Percentiles rank a stretch among this genome's conserved stretches.
These are phyloP conservation scores for Penicillium mononematosum DNA, from an alignment of 495 filamentous ascomycete genomes.

Conservation along the genomic window DNA sequence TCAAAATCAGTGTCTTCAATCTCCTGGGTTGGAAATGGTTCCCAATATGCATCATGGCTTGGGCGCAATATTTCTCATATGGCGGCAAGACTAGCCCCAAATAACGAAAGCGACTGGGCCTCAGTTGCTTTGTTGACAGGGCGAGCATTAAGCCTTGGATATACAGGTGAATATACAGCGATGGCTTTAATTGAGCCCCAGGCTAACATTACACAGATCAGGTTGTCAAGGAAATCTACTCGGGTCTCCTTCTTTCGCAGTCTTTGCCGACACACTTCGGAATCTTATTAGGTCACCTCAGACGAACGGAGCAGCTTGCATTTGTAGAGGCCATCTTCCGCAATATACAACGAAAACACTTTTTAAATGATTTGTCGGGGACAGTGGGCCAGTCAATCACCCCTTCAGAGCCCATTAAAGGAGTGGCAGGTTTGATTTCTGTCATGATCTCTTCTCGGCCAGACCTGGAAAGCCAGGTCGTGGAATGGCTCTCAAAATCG, in stretches of 20 bases:
- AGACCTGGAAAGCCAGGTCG: conserved; percentile 50
- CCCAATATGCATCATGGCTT: conserved; percentile 70
- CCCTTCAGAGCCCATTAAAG: conserved; percentile 26
- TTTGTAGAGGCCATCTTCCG: conserved; percentile 58
- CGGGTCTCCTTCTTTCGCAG: conserved; percentile 40
- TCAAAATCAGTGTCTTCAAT: conserved; percentile 23
- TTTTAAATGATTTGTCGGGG: conserved; percentile 29
- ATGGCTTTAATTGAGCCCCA: neutral
- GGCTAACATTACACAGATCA: conserved; percentile 48
- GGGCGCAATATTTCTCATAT: conserved; percentile 63
- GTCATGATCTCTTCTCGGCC: conserved; percentile 34
- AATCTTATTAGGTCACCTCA: conserved; percentile 48
- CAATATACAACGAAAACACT: conserved; percentile 55
- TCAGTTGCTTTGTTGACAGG: conserved; percentile 59
- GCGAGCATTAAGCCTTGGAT: conserved; percentile 69
- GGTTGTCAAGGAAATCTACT: conserved; percentile 51
- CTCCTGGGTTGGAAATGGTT: conserved; percentile 67
- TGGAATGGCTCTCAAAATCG: conserved; percentile 63
- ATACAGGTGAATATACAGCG: conserved; percentile 56
- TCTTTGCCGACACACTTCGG: conserved; percentile 32
- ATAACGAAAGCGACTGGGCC: conserved; percentile 50
- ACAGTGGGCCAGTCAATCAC: conserved; percentile 2
- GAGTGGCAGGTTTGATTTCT: conserved; percentile 44
- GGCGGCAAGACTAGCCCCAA: conserved; percentile 33
- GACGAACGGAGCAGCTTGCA: conserved; percentile 56